Percentiles rank a stretch among this genome's conserved stretches.
Conservation (phyloP, 1,284 basidiomycete species). For the Marasmius tenuissimus region DNA sequence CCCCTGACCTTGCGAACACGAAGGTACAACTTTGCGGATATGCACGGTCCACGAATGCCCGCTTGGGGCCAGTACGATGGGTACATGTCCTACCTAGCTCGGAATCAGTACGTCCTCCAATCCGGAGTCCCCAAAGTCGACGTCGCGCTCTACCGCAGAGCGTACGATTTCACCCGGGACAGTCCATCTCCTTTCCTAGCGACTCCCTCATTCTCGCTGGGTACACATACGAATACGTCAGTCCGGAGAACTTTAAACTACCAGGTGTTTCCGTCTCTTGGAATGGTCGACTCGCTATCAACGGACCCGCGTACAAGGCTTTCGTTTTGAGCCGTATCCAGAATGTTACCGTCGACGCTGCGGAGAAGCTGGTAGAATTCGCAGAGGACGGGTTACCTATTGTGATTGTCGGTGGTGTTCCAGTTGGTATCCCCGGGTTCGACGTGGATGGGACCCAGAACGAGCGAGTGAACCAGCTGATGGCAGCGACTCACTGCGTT, state of each 20-base stretch:
- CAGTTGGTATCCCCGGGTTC: constrained; percentile 17
- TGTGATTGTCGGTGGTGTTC: constrained; percentile 11
- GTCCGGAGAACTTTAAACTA: constrained; percentile 18
- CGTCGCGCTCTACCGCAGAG: constrained; percentile 16
- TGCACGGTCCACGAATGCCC: constrained; percentile 16
- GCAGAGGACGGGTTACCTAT: constrained; percentile 14
- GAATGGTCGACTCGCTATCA: constrained; percentile 12
- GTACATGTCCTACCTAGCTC: constrained; percentile 16
- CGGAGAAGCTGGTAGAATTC: constrained; percentile 12
- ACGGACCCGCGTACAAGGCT: constrained; percentile 19
- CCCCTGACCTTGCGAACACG: too few species aligned
- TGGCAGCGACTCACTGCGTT: constrained; percentile 14
- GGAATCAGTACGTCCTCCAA: constrained; percentile 17
- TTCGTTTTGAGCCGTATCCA: constrained; percentile 12
- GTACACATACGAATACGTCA: constrained; percentile 20
- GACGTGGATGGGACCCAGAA: constrained; percentile 11
- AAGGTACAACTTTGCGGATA: constrained; percentile 12
- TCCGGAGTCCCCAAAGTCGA: constrained; percentile 16
- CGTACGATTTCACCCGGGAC: constrained; percentile 8
- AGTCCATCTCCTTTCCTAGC: constrained; percentile 12
- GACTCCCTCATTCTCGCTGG: constrained; percentile 14
- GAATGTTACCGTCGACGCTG: constrained; percentile 17
- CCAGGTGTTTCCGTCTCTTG: constrained; percentile 15
- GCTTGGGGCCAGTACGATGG: constrained; percentile 17
- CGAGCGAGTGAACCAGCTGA: constrained; percentile 11